These are phyloP conservation scores for Paecilomyces fulvus DNA, from an alignment of 2,329 filamentous ascomycete species.

Conservation along the genomic window DNA sequence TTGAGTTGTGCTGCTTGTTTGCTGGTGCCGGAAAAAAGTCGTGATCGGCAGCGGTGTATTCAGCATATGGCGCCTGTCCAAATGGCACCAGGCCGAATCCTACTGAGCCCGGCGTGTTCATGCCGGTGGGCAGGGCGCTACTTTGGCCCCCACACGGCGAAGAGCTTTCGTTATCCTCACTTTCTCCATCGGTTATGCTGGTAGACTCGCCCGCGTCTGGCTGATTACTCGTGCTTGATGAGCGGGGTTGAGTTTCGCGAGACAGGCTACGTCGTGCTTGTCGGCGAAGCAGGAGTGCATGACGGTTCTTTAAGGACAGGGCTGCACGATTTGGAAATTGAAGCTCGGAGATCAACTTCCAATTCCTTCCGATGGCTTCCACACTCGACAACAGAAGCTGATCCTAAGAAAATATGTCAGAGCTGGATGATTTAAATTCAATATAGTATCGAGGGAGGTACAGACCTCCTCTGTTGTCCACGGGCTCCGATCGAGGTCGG, in stretches of 20 bases:
- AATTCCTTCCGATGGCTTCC: constrained; percentile 4
- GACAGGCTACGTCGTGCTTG: neutral
- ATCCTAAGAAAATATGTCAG: neutral
- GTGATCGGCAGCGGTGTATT: neutral
- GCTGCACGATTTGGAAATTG: constrained; percentile 7
- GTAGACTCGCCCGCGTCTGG: neutral
- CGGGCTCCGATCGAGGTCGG: constrained; percentile 6
- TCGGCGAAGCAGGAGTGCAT: neutral
- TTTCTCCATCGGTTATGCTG: neutral
- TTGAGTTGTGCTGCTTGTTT: neutral
- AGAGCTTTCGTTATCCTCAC: neutral
- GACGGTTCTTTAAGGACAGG: constrained; percentile 7
- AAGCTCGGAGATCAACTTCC: constrained; percentile 8
- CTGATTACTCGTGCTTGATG: neutral
- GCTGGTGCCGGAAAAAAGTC: neutral
- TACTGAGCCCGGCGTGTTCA: neutral
- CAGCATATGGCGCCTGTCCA: neutral
- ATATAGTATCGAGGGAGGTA: neutral
- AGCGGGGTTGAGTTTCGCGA: neutral
- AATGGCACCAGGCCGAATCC: neutral
- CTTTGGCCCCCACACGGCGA: neutral
- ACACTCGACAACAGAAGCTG: constrained; percentile 4
- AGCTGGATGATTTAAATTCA: neutral
- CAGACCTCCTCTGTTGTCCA: constrained; percentile 6
- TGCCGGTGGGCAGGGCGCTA: neutral